phyloP scores from a whole-genome alignment of 495 filamentous ascomycete genomes.

The Endocarpon pusillum region DNA sequence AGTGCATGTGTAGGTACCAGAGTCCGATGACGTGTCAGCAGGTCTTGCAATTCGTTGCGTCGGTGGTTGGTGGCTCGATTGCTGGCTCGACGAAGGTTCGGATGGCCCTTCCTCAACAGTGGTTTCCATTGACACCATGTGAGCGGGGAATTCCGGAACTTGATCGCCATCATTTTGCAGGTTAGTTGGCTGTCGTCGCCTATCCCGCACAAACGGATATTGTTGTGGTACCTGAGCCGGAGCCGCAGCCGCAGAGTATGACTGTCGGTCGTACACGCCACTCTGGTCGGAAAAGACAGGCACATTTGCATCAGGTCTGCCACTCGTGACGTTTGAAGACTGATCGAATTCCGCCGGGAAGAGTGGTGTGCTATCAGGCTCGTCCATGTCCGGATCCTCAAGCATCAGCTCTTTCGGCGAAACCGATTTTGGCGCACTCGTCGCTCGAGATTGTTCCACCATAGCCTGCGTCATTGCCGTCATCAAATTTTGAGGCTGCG shows the following conservation, averaged over 20 bases:
- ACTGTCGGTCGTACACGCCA: neutral
- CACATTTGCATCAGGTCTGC: neutral
- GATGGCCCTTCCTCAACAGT: conserved; percentile 34
- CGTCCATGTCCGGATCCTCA: conserved; percentile 60
- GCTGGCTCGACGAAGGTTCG: conserved; percentile 16
- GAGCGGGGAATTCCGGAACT: conserved; percentile 41
- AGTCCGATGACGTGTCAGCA: conserved; percentile 46
- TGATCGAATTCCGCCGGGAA: conserved; percentile 48
- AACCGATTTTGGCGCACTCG: conserved; percentile 60
- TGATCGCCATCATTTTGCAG: conserved; percentile 26
- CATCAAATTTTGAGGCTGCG: conserved; percentile 23
- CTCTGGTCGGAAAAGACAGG: neutral
- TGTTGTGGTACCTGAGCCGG: conserved; percentile 33
- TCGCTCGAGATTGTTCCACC: conserved; percentile 8
- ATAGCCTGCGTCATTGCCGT: conserved; percentile 16
- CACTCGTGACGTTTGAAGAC: neutral
- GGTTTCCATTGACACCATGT: conserved; percentile 47
- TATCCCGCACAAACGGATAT: conserved; percentile 33
- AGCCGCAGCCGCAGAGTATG: neutral
- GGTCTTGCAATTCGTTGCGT: conserved; percentile 28
- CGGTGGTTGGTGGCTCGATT: conserved; percentile 14
- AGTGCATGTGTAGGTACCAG: conserved; percentile 87
- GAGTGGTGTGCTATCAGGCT: conserved; percentile 38
- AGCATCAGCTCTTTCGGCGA: conserved; percentile 87
- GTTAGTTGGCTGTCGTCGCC: conserved; percentile 21